Evolutionary conservation across 768 basidiomycete species (phyloP).

Genomic region (Tulasnella sp.): DNA sequence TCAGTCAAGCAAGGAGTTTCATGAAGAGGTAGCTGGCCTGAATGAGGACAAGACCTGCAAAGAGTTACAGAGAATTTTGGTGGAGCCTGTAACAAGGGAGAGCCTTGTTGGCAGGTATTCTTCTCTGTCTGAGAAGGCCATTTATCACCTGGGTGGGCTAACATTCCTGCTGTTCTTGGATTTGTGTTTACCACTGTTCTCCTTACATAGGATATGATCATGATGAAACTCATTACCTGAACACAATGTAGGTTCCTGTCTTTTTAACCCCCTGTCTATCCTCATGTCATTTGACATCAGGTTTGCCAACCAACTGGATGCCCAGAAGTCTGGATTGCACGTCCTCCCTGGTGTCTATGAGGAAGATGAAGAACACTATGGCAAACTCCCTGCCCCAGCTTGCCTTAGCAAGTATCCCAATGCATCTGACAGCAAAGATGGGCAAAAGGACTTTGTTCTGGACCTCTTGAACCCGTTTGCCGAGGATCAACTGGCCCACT

Average conservation of each 20-base stretch:
- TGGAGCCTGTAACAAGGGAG: conserved; percentile 37
- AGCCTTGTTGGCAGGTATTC: conserved; percentile 42
- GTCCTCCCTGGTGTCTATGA: conserved; percentile 29
- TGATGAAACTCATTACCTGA: conserved; percentile 38
- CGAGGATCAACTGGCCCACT: conserved; percentile 3
- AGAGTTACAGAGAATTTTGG: conserved; percentile 38
- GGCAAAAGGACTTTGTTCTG: conserved; percentile 22
- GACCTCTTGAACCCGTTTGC: conserved; percentile 15
- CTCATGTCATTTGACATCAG: conserved; percentile 21
- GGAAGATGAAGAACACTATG: conserved; percentile 24
- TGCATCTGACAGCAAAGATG: conserved; percentile 22
- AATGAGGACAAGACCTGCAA: conserved; percentile 23
- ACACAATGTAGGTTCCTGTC: conserved; percentile 36
- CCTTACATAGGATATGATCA: conserved; percentile 30
- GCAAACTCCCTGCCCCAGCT: background rate
- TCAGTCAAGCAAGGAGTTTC: conserved; percentile 35
- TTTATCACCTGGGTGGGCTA: conserved; percentile 35
- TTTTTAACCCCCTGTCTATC: conserved; percentile 6
- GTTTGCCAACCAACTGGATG: conserved; percentile 46
- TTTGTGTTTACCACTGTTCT: background rate
- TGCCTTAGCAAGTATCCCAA: conserved; percentile 22
- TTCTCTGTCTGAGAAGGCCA: conserved; percentile 41
- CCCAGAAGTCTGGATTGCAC: conserved; percentile 45
- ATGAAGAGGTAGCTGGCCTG: conserved; percentile 20
- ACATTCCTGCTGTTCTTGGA: background rate